A percentile compares a stretch with the other conserved stretches of the same genome.
phyloP scores from a whole-genome alignment of 139 green algal genomes.

The Chlorella sp. region DNA sequence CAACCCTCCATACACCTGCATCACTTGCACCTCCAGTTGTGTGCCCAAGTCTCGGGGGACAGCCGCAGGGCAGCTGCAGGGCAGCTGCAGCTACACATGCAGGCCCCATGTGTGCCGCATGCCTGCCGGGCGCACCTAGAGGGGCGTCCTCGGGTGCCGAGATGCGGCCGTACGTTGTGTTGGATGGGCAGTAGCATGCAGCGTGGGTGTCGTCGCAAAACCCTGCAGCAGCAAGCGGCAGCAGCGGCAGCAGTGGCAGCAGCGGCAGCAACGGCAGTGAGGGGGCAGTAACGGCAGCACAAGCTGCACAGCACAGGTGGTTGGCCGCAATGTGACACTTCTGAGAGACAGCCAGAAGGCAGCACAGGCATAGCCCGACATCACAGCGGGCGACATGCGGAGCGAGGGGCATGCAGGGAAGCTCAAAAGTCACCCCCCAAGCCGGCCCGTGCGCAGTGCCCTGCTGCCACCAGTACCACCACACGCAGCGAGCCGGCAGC shows the following conservation, averaged over 20 bases:
- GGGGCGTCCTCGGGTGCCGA: background rate
- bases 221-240: background rate
- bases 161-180: conserved; percentile 11
- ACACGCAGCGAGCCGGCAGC: too few relatives aligned
- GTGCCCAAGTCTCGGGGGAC: too few relatives aligned
- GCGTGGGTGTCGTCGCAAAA: conserved; percentile 13
- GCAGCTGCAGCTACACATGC: too few relatives aligned
- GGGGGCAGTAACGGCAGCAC: too few relatives aligned
- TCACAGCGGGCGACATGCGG: too few relatives aligned
- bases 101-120: too few relatives aligned
- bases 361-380: background rate
- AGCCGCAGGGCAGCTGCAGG: too few relatives aligned
- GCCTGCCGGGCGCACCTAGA: background rate
- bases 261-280: background rate
- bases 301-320: too few relatives aligned
- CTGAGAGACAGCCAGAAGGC: background rate
- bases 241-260: background rate
- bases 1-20: background rate
- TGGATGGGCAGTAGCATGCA: conserved; percentile 24
- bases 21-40: too few relatives aligned
- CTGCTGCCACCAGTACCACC: background rate
- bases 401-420: too few relatives aligned
- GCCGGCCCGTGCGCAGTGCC: background rate
- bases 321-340: too few relatives aligned
- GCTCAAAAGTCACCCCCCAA: too few relatives aligned